Evolutionary conservation across 2,329 filamentous ascomycete species (phyloP), one percentile per base, ranked within the genome.

Genomic region (Arthrobotrys sphaeroides): DNA sequence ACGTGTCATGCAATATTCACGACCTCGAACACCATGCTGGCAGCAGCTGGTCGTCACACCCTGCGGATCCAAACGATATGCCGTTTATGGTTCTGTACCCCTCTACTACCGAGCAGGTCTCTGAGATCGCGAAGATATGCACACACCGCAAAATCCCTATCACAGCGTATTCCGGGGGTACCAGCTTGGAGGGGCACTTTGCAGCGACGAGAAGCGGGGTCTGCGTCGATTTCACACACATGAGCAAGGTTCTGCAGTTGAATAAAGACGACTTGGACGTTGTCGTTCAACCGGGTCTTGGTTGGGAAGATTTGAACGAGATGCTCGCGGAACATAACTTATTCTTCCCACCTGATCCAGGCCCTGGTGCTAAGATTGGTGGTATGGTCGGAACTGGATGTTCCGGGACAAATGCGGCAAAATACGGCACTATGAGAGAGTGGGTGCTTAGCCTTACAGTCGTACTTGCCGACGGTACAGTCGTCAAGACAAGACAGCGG

Each of bases 311-410:
- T 6, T 85, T 97, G 40, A 97, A 97, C 81, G 92, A 95, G 80
- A 86, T 90, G 77, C 86, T 97, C 16, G 85, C 84, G 5, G 85
- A 89, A 55, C 85, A 92, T 73, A 91, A 90, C 26, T 87, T 97
- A 2, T 96, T 97, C 85, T 97, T 97, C 84, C 93, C 93, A 20
- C 93, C 93, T 0, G 93, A 97, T 82, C 93, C 93, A 16, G 94
- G 93, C 62, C 93, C 94, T 61, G 93, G 93, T 16, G 93, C 93
- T 76, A 92, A 92, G 90, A 97, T 97, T 79, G 93, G 93, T 69
- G 93, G 93, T 66, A 93, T 93, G 91, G 88, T 93, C 33, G 91
- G 90, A 20, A 93, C 91, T 13, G 85, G 85, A 7, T 87, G 85
- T 80, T 85, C 78, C 10, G 91, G 91, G 1, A 94, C 91, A 0